These are phyloP conservation scores for Jackrogersella multiformis DNA, from an alignment of 495 filamentous ascomycete genomes.

Conservation along the genomic window DNA sequence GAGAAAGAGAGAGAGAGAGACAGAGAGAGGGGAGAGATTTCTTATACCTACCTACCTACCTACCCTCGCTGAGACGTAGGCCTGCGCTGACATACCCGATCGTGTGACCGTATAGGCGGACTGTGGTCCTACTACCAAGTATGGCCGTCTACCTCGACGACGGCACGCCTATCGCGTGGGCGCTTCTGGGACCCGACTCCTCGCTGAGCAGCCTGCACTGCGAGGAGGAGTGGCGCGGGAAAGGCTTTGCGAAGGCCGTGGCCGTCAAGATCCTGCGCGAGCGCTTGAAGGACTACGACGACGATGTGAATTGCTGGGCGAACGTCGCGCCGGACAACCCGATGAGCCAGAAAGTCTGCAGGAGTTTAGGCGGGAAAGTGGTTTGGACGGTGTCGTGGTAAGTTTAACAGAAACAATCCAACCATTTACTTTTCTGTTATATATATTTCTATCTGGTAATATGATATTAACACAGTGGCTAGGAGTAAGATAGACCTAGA, in stretches of 20 bases:
- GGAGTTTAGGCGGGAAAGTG: conserved; percentile 52
- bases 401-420: too few relatives aligned
- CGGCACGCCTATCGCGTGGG: conserved; percentile 55
- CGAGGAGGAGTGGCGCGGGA: conserved; percentile 53
- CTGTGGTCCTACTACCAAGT: conserved; percentile 50
- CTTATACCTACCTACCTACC: too few relatives aligned
- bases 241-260: conserved; percentile 57
- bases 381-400: conserved; percentile 55
- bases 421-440: not conserved
- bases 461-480: not conserved
- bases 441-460: not conserved
- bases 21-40: too few relatives aligned
- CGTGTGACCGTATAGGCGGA: conserved; percentile 37
- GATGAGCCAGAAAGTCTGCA: conserved; percentile 55
- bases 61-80: too few relatives aligned
- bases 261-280: conserved; percentile 53
- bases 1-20: too few relatives aligned
- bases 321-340: conserved; percentile 54
- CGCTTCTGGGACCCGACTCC: conserved; percentile 49
- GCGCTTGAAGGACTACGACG: conserved; percentile 47
- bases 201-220: conserved; percentile 42
- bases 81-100: not conserved
- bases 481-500: conserved; percentile 45
- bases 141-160: conserved; percentile 47
- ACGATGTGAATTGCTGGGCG: conserved; percentile 54